phyloP scores from a whole-genome alignment of 441 rosid species.

The Geranium incanum region DNA sequence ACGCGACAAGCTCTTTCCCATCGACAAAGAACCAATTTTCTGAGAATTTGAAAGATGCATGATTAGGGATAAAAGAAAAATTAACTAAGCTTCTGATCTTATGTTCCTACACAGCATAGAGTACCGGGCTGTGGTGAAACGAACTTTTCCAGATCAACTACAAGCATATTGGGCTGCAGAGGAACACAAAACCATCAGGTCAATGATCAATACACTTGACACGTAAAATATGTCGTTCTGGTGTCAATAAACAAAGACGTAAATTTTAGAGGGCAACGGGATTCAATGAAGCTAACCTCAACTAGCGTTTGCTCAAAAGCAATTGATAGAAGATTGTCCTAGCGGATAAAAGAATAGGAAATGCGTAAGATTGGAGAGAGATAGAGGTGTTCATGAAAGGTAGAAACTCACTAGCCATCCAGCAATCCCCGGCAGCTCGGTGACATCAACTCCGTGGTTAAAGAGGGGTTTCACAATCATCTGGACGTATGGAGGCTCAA shows the following conservation, averaged over 20 bases:
- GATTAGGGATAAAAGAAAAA: background rate
- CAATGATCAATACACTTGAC: background rate
- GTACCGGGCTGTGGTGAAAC: slow-evolving; percentile 52
- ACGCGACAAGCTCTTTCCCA: slow-evolving; percentile 67
- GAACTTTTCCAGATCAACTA: slow-evolving; percentile 83
- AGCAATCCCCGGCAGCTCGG: slow-evolving; percentile 88
- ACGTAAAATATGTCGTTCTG: no score
- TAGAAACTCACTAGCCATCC: slow-evolving; percentile 91
- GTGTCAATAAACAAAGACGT: background rate
- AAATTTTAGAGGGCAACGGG: background rate
- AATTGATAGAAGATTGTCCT: slow-evolving; percentile 75
- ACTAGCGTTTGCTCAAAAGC: slow-evolving; percentile 95
- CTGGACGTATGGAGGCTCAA: slow-evolving; percentile 94
- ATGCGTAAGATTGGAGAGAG: slow-evolving; percentile 12
- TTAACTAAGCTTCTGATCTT: slow-evolving; percentile 4
- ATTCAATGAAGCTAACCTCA: slow-evolving; percentile 43
- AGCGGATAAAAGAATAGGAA: slow-evolving; percentile 19
- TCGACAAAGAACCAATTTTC: slow-evolving; percentile 78
- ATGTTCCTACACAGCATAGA: slow-evolving; percentile 6
- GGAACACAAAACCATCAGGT: slow-evolving; percentile 12
- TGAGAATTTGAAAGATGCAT: slow-evolving; percentile 16
- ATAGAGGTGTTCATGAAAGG: slow-evolving; percentile 5
- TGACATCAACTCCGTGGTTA: slow-evolving; percentile 70
- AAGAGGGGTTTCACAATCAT: slow-evolving; percentile 77
- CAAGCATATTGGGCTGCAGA: slow-evolving; percentile 93